Evolutionary conservation across 805 yeast species (phyloP), one percentile per base, ranked within the genome.

Genomic region (Hanseniaspora taiwanica): DNA sequence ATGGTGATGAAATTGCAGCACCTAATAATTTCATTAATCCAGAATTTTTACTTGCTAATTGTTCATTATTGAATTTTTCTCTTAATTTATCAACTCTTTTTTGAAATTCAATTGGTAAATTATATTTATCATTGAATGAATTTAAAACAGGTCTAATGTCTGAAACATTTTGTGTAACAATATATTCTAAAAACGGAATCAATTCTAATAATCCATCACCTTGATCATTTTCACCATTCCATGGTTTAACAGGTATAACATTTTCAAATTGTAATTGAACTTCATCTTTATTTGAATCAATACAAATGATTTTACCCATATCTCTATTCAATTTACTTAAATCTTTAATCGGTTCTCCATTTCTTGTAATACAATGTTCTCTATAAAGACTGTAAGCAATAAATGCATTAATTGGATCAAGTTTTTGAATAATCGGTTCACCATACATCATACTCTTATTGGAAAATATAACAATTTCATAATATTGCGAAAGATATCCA

Each of bases 401-500:
- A 49, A 76, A 83, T 4, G 94, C 94, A 55, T 81, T 87, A 63
- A 81, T 75, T 16, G 98, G 98, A 62, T 91, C 99, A 54, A 91
- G 71, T 64, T 86, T 87, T 49, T 78, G 77, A 38, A 87, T 84
- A 33, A 85, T 74, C 51, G 72, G 79, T 54, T 87, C 96, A 43
- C 86, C 76, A 58, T 81, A 81, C 69, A 81, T 80, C 76, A 78
- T 79, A 52, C 81, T 80, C 58, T 83, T 83, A 45, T 86, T 77
- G 25, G 89, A 76, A 59, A 91, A 91, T 36, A 93, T 65, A 40
- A 91, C 97, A 57, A 91, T 79, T 66, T 91, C 99, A 63, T 89
- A 91, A 68, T 86, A 89, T 64, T 84, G 94, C 6, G 96, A 82
- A 51, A 91, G 68, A 63, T 91, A 91, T 21, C 94, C 95, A 57